phyloP scores from a whole-genome alignment of 495 filamentous ascomycete genomes.

The Cairneyella variabilis region DNA sequence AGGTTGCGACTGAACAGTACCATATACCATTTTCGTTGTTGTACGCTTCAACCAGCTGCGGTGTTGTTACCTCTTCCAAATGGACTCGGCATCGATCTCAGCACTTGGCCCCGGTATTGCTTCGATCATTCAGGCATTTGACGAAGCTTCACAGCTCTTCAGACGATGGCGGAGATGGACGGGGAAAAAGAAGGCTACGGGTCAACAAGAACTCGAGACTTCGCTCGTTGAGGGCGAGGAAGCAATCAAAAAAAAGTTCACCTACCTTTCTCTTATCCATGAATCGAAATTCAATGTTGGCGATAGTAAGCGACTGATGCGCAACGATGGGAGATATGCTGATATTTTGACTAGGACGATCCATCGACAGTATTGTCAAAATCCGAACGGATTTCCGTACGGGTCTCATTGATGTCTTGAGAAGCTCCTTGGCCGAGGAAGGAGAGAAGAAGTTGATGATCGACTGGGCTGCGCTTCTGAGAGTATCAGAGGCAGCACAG shows the following conservation, averaged over 20 bases:
- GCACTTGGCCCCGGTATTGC: not conserved
- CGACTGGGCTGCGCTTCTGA: slow-evolving; percentile 3
- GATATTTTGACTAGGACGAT: slow-evolving; percentile 12
- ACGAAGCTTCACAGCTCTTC: slow-evolving; percentile 7
- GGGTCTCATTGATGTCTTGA: slow-evolving; percentile 10
- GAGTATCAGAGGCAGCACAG: slow-evolving; percentile 8
- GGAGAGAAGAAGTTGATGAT: not conserved
- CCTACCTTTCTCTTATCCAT: slow-evolving; percentile 1
- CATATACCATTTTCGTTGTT: not conserved
- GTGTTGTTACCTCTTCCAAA: too few species aligned
- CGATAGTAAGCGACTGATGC: slow-evolving; percentile 9
- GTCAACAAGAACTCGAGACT: slow-evolving; percentile 14
- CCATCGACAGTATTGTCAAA: slow-evolving; percentile 6
- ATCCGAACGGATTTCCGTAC: slow-evolving; percentile 12
- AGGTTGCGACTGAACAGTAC: not conserved
- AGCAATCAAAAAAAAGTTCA: slow-evolving; percentile 2
- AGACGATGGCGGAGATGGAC: slow-evolving; percentile 10
- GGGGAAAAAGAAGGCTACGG: slow-evolving; percentile 16
- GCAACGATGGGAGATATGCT: slow-evolving; percentile 1
- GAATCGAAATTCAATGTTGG: slow-evolving; percentile 11
- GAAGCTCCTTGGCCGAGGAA: slow-evolving; percentile 1
- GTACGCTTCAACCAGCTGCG: not conserved
- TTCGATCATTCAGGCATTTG: slow-evolving; percentile 13
- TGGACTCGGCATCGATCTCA: slow-evolving; percentile 1
- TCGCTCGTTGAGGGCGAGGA: slow-evolving; percentile 4